Base-by-base conservation (phyloP, 2,329 filamentous ascomycete genomes). In the Fusarium multiceps region DNA sequence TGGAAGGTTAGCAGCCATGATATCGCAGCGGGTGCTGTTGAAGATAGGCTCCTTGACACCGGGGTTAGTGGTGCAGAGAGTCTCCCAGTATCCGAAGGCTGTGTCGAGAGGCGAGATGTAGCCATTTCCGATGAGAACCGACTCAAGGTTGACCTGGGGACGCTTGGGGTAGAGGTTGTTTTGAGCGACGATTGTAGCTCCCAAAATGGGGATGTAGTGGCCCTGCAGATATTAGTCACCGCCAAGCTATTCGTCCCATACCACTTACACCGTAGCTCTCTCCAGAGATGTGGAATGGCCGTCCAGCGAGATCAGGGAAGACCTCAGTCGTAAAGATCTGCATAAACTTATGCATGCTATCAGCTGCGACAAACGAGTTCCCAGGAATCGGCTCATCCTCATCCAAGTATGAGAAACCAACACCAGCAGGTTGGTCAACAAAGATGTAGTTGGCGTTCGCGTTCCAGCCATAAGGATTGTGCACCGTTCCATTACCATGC, bases 341-440 rank as follows among this genome's bases (percentile, higher is more conserved):
- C 10, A 73, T 25, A 4, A 73, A 73, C n/a, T 62, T 63, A 6
- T 72, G 55, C 56, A 73, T 63, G 2, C 56, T 68, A 18, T 66
- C 55, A 0, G 71, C 71, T 3, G 71, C 71, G 14, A 67, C 48
- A 27, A 73, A 73, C 0, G 71, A 73, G 11, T 73, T 59, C 0
- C 58, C 41, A 8, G 71, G 71, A 11, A 60, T 30, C 0, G 67
- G 65, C 6, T 61, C 68, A 0, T 28, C 58, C 7, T 72, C 34
- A 34, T 73, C 71, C n/a, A 73, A 41, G 21, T 73, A 73, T 2
- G 71, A 73, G 43, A 73, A 73, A 0, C 71, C 71, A 46, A 71
- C 66, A 1, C 71, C 57, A 4, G 68, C 71, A 28, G 71, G 71
- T 16, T 73, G 71, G 40, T 73, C 71, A 4, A 73, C 58, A 32